Conservation (phyloP, 1,284 basidiomycete genomes). For the Austroboletus niveus region DNA sequence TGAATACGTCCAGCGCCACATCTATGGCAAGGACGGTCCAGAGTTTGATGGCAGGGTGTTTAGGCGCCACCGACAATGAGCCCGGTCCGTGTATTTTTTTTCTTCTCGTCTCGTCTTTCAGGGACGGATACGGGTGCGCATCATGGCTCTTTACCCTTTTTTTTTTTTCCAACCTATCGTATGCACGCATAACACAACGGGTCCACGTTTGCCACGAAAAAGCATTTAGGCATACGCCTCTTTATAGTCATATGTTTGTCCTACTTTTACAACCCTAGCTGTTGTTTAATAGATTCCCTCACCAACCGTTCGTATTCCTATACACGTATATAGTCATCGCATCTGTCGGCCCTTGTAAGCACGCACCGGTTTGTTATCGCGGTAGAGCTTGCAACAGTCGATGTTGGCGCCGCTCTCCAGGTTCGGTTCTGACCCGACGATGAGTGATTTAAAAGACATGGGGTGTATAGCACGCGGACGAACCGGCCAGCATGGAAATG, state of each 20-base stretch:
- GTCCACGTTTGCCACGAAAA: not conserved
- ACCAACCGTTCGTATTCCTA: conserved; percentile 75
- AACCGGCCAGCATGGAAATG: conserved; percentile 97
- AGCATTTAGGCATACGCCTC: conserved; percentile 3
- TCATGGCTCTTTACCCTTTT: not conserved
- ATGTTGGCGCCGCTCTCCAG: conserved; percentile 98
- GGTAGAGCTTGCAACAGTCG: conserved; percentile 94
- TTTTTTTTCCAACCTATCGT: not conserved
- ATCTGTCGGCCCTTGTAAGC: not conserved
- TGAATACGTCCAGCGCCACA: conserved; percentile 74
- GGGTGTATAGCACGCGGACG: conserved; percentile 16
- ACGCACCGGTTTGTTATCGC: conserved; percentile 69
- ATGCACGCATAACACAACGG: conserved; percentile 5
- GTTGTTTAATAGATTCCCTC: conserved; percentile 66
- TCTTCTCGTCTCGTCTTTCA: not conserved
- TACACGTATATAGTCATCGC: not conserved
- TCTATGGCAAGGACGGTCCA: conserved; percentile 52
- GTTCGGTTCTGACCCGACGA: conserved; percentile 77
- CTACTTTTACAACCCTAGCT: conserved; percentile 55
- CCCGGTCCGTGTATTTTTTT: not conserved
- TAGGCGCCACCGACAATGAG: conserved; percentile 37
- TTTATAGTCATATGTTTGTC: conserved; percentile 14
- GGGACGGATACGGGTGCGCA: not conserved
- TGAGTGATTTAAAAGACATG: not conserved
- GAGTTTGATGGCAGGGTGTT: conserved; percentile 53